Base-by-base conservation (phyloP, 2,329 filamentous ascomycete species). In the Metarhizium robertsii region DNA sequence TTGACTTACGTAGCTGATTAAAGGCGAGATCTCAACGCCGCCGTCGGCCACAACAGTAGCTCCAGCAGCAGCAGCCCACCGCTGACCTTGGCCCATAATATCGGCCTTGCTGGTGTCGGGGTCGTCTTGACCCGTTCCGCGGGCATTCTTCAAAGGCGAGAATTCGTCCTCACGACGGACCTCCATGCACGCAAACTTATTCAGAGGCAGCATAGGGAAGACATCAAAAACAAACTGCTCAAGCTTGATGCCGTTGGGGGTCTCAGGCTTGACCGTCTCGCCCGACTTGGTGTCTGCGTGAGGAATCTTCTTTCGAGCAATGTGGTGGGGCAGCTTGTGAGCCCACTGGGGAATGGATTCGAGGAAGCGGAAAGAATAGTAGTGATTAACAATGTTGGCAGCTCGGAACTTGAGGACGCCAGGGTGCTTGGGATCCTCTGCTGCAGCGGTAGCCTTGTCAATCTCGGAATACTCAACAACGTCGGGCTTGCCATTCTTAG, bases 391-490 rank as follows among this genome's bases (percentile, higher is more conserved):
- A 65, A 99, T 99, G 78, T 99, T 99, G 67, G 92, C 94, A 56
- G 94, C 92, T 59, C 94, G 88, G 85, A 96, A 97, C 74, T 92
- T 95, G 69, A 99, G 85, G 54, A 96, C 79, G 56, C 83, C 85
- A 3, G 83, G 78, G 66, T 96, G 85, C 72, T 88, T 88, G 54
- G 86, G 74, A 68, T 99, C 94, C 68, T 86, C 83, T 61, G 92
- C 92, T 73, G 95, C 90, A 56, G 92, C 88, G n/a, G 90, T 94
- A 60, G 84, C 86, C 61, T 83, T 75, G 77, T 95, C 88, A 64
- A 99, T 97, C 77, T 99, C 94, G 6, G 91, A 96, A 79, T 99
- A 99, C 76, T 99, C 94, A 54, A 99, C 92, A 3, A 99, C 94
- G 68, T 95, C 94, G 43, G 94, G 94, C 75, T 88, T 91, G 72